Conservation (phyloP, 768 basidiomycete species). For the Mycena indigotica region DNA sequence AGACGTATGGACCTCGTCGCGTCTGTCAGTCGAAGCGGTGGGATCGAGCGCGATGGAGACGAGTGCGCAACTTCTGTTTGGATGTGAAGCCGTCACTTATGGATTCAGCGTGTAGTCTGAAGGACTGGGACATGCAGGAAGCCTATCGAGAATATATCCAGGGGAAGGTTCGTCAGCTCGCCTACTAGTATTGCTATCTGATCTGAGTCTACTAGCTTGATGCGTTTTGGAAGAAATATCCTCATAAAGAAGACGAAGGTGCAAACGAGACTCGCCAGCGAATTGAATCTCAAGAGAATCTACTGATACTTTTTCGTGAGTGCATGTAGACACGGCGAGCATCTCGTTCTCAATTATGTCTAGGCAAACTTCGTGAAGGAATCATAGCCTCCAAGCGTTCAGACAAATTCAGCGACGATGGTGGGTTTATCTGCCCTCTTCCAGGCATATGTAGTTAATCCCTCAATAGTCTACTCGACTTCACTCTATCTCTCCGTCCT, state of each 20-base stretch:
- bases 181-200: background rate
- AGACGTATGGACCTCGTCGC: constrained; percentile 65
- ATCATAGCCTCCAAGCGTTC: constrained; percentile 59
- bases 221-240: constrained; percentile 45
- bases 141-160: constrained; percentile 68
- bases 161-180: constrained; percentile 53
- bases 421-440: constrained; percentile 37
- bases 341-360: no score
- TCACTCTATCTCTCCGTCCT: constrained; percentile 66
- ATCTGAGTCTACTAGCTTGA: constrained; percentile 43
- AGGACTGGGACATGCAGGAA: constrained; percentile 59
- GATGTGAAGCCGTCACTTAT: constrained; percentile 27
- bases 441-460: background rate
- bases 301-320: constrained; percentile 75
- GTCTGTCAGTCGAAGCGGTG: constrained; percentile 77
- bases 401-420: constrained; percentile 70
- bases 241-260: constrained; percentile 32
- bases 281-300: constrained; percentile 63
- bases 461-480: constrained; percentile 64
- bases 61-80: constrained; percentile 43
- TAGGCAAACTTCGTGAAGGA: constrained; percentile 80
- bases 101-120: constrained; percentile 53
- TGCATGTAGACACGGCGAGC: constrained; percentile 19
- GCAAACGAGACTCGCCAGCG: constrained; percentile 40
- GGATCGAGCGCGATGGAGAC: constrained; percentile 73